Evolutionary conservation across 768 basidiomycete genomes (phyloP), one percentile per base, ranked within the genome.

Genomic region (Ramaria sp.): DNA sequence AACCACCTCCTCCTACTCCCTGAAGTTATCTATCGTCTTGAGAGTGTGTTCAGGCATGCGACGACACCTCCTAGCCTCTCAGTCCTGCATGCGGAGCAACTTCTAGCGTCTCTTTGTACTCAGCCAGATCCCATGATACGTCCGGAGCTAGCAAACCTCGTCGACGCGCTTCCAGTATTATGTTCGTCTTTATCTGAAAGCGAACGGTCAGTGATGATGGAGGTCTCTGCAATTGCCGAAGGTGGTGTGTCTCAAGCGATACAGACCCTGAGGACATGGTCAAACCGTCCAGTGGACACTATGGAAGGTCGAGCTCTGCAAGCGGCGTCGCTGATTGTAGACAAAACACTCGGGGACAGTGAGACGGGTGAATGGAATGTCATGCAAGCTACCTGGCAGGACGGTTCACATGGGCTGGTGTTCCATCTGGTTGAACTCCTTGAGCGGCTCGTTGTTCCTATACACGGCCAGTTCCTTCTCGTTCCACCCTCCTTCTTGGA

Each of bases 1-100:
- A 84, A 88, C 58, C 83, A 84, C 61, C 71, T 88, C 7, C 69
- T 91, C 13, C 72, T 85, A 15, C 66, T 88, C 24, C 79, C 82
- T 5, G 86, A 88, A 64, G 75, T 88, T 66, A 79, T 79, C 0
- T 78, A 79, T 50, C 81, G 87, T 9, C 70, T 90, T 22, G 79
- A 79, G 59, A 85, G 84, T 70, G 85, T 86, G 65, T 78, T 77
- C n/a, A 73, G 73, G 48, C 37, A 47, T 12, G 79, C 30, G 80
- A 52, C 78, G 79, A 52, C 72, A 76, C 44, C 70, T 76, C 10
- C 88, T 85, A 0, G 73, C 77, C 25, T 78, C 76, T 59, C 78
- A 82, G 0, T 79, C 1, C 74, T 82, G 30, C 72, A 85, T 39
- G 83, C 82, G 0, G 88, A 90, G 67, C 77, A 81, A 34, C 74